Percentiles rank a stretch among this genome's conserved stretches.
Evolutionary conservation across 371 early-diverging fungal species (phyloP).

Genomic region (Mortierella sp.): DNA sequence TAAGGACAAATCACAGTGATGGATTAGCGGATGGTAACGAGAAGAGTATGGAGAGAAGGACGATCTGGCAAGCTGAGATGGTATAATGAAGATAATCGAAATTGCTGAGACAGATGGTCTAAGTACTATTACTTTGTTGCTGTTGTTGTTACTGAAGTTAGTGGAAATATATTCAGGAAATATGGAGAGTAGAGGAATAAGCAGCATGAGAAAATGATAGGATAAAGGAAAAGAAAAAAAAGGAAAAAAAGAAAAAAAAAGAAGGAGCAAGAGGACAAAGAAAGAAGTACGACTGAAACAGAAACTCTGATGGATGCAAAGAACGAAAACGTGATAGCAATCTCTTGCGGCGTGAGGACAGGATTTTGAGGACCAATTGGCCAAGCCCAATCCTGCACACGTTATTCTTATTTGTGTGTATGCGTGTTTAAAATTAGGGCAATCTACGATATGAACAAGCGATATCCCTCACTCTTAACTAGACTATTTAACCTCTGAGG

Average conservation of each 20-base stretch:
- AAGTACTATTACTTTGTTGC: neutral
- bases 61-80: no score
- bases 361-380: neutral
- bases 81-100: neutral
- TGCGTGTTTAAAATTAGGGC: neutral
- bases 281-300: neutral
- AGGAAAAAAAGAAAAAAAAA: neutral
- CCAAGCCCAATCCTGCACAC: neutral
- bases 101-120: no score
- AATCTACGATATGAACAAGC: no score
- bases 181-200: neutral
- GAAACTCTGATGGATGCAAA: neutral
- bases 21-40: neutral
- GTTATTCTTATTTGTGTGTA: neutral
- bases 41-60: neutral
- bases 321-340: conserved; percentile 14
- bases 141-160: no score
- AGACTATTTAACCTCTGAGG: no score
- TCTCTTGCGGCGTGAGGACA: neutral
- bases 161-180: neutral
- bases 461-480: no score
- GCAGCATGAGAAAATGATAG: neutral
- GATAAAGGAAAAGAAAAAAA: neutral
- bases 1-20: neutral
- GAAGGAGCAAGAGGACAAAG: neutral